phyloP scores from a whole-genome alignment of 306 rosid genomes.

The Citrullus amarus region DNA sequence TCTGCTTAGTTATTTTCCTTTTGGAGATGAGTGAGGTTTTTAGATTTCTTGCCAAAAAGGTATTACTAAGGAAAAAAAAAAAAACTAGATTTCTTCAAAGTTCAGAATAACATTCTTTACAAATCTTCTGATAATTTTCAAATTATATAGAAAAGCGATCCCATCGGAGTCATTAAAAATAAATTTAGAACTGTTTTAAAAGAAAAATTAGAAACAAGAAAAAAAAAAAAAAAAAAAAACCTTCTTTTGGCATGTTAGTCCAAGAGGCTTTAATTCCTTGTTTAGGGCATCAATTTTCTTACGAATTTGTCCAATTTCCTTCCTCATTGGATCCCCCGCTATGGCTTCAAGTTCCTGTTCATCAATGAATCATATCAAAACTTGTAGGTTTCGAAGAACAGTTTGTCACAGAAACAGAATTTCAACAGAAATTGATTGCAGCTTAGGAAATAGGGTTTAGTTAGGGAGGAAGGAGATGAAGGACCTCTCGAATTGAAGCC shows the following conservation, averaged over 20 bases:
- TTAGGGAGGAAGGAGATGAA: background rate
- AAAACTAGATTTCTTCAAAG: no score
- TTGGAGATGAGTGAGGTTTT: no score
- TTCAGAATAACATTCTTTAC: no score
- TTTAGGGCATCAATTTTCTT: slow-evolving; percentile 76
- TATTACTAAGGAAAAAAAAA: no score
- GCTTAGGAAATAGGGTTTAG: background rate
- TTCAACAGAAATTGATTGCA: background rate
- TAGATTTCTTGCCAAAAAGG: no score
- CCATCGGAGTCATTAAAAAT: no score
- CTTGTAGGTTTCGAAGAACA: no score
- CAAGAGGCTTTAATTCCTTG: slow-evolving; percentile 94
- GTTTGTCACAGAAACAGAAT: background rate
- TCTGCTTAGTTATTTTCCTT: no score
- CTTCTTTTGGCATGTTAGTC: slow-evolving; percentile 82
- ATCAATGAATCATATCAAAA: no score
- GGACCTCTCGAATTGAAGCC: slow-evolving; percentile 79
- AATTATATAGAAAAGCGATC: no score
- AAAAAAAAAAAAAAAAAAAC: slow-evolving; percentile 7
- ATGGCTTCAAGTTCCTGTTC: slow-evolving; percentile 69
- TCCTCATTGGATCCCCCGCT: slow-evolving; percentile 75
- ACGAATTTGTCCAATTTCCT: slow-evolving; percentile 65
- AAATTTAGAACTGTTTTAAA: background rate
- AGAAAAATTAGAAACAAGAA: background rate
- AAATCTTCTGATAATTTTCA: no score